Evolutionary conservation across 2,329 filamentous ascomycete genomes (phyloP).

Genomic region (Ramularia endophylla): DNA sequence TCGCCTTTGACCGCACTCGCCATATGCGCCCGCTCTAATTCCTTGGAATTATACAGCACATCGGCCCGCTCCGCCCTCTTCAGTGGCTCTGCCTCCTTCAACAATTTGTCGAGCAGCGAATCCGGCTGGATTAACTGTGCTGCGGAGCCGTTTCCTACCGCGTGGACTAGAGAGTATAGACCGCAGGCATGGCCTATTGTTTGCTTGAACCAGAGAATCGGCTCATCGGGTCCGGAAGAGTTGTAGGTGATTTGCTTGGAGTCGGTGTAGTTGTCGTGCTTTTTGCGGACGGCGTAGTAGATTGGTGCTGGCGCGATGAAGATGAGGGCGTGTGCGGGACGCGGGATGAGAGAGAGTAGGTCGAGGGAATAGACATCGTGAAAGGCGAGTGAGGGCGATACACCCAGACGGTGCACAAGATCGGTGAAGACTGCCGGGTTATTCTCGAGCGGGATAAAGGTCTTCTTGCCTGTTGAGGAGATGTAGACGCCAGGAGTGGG

Average conservation of each 20-base stretch:
- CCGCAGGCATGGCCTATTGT: constrained; percentile 52
- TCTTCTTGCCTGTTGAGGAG: constrained; percentile 24
- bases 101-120: constrained; percentile 42
- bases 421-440: constrained; percentile 50
- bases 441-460: constrained; percentile 41
- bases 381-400: constrained; percentile 44
- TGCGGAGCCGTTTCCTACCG: constrained; percentile 46
- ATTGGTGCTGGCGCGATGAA: constrained; percentile 45
- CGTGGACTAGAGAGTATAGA: constrained; percentile 52
- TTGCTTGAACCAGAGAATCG: constrained; percentile 54
- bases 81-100: constrained; percentile 41
- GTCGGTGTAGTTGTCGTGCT: constrained; percentile 35
- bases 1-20: constrained; percentile 39
- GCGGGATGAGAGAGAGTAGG: constrained; percentile 45
- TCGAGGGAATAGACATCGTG: constrained; percentile 50
- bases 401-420: constrained; percentile 45
- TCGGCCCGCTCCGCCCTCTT: constrained; percentile 40
- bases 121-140: constrained; percentile 37
- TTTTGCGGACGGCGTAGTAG: constrained; percentile 37
- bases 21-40: constrained; percentile 40
- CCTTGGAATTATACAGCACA: constrained; percentile 45
- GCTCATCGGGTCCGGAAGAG: constrained; percentile 43
- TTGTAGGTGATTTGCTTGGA: constrained; percentile 21
- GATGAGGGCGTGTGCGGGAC: constrained; percentile 50
- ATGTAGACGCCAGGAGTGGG: constrained; percentile 23